Conservation (phyloP, 2,329 filamentous ascomycete genomes). For the Penicillium sp. region DNA sequence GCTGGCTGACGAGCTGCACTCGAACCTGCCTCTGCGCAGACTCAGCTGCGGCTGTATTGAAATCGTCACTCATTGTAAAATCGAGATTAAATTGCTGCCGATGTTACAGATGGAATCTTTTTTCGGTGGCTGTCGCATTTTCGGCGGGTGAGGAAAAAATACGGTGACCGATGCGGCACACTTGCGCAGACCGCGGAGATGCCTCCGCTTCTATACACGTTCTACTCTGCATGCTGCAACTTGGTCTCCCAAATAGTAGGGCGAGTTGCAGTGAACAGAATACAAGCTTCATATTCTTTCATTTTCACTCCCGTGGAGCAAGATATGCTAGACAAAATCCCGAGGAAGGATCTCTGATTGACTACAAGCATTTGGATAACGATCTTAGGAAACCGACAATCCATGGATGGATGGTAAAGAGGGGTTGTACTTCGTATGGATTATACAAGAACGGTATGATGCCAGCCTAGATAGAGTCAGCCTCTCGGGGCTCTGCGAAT, state of each 20-base stretch:
- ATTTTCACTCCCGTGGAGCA: too few relatives aligned
- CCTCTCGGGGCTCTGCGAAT: constrained; percentile 47
- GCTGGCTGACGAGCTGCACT: constrained; percentile 56
- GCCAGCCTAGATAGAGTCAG: not conserved
- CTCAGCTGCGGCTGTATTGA: constrained; percentile 21
- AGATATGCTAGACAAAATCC: not conserved
- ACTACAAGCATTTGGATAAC: too few relatives aligned
- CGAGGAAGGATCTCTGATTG: not conserved
- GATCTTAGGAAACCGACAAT: too few relatives aligned
- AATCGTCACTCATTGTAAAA: constrained; percentile 29
- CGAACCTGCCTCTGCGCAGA: constrained; percentile 52
- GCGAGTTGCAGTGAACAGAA: not conserved
- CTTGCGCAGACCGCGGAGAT: constrained; percentile 41
- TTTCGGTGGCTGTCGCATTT: constrained; percentile 29
- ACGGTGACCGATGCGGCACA: constrained; percentile 45
- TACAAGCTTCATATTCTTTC: too few relatives aligned
- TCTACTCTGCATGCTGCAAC: not conserved
- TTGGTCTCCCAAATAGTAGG: not conserved
- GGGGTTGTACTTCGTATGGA: not conserved
- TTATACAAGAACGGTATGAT: not conserved
- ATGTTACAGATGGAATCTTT: constrained; percentile 14
- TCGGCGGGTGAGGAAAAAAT: constrained; percentile 40
- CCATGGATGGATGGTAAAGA: not conserved
- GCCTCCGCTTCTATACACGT: constrained; percentile 15
- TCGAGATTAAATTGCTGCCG: constrained; percentile 14